Evolutionary conservation across 75 land plant genomes (phyloP).

Genomic region (Selaginella tamariscina): DNA sequence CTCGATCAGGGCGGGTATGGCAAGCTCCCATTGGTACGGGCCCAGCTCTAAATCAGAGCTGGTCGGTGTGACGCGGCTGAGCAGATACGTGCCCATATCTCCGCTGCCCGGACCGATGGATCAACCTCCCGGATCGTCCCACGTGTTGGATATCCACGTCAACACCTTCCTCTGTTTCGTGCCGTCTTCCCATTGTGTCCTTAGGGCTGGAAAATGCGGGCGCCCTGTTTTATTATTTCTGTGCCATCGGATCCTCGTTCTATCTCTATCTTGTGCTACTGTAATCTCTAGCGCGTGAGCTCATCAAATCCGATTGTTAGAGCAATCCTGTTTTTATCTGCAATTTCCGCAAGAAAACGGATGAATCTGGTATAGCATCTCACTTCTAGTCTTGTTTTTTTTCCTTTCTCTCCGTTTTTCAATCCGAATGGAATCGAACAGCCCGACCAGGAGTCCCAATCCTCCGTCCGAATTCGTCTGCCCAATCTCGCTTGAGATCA

Average conservation of each 20-base stretch:
- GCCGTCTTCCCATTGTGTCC: neutral
- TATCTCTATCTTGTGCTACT: neutral
- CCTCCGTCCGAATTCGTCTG: neutral
- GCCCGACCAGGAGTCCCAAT: neutral
- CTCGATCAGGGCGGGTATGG: no score
- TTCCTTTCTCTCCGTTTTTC: neutral
- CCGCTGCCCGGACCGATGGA: neutral
- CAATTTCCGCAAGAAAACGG: no score
- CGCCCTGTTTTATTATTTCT: neutral
- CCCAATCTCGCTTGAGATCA: constrained; percentile 4
- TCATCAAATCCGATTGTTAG: neutral
- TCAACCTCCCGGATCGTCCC: neutral
- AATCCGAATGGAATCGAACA: neutral
- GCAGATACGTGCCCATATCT: neutral
- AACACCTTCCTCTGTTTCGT: neutral
- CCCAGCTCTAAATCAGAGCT: no score
- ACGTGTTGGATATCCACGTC: neutral
- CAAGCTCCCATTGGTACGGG: no score
- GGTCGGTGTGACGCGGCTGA: no score
- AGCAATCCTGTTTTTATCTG: no score
- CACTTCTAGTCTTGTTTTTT: neutral
- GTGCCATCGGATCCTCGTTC: neutral
- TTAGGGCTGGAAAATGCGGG: neutral
- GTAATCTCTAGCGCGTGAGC: neutral
- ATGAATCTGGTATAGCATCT: no score